Evolutionary conservation across 1,284 basidiomycete species (phyloP).

Genomic region (Cryptococcus sp.): DNA sequence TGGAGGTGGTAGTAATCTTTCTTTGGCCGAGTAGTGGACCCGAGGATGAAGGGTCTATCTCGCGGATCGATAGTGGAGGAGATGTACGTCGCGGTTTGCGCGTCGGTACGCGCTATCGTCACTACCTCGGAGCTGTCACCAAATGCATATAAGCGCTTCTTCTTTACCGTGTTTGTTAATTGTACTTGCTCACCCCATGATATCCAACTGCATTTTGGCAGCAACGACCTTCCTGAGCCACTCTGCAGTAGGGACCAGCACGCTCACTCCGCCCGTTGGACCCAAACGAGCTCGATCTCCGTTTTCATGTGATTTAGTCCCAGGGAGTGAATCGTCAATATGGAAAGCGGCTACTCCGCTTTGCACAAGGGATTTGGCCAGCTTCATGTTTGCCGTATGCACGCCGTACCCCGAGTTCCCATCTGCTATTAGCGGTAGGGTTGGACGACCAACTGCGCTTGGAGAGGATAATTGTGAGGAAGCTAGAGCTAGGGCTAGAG

Average conservation of each 20-base stretch:
- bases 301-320: conserved; percentile 5
- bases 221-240: conserved; percentile 14
- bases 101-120: conserved; percentile 86
- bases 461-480: not conserved
- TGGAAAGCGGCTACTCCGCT: conserved; percentile 23
- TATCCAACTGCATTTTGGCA: conserved; percentile 23
- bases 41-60: conserved; percentile 72
- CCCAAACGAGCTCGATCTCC: conserved; percentile 3
- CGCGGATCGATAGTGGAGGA: conserved; percentile 77
- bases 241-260: conserved; percentile 22
- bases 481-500: conserved; percentile 4
- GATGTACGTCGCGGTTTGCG: conserved; percentile 83
- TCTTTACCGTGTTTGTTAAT: not conserved
- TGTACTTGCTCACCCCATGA: conserved; percentile 19
- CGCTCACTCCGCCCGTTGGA: not conserved
- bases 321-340: conserved; percentile 20
- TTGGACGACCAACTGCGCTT: conserved; percentile 2
- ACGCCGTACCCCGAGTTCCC: conserved; percentile 54
- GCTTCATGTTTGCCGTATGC: conserved; percentile 58
- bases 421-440: conserved; percentile 23
- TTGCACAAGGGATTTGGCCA: conserved; percentile 35
- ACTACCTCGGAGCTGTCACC: conserved; percentile 81
- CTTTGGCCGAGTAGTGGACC: conserved; percentile 59
- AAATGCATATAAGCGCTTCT: not conserved
- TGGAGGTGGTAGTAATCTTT: conserved; percentile 36